These are phyloP conservation scores for Trichophyton simii DNA, from an alignment of 2,329 filamentous ascomycete species.

Conservation along the genomic window DNA sequence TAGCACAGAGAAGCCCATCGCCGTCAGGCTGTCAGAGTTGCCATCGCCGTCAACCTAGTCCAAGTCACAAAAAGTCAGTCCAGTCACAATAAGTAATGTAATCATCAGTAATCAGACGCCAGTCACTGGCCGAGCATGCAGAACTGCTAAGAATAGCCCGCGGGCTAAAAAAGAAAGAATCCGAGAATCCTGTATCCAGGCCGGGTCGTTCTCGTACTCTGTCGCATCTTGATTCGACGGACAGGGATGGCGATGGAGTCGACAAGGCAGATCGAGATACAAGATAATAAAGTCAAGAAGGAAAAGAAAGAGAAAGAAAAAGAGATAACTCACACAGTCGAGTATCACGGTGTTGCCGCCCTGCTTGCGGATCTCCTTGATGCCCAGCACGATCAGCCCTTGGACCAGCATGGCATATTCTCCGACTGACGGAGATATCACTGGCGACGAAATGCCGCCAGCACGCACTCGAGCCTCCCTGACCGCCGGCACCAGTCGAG, in stretches of 20 bases:
- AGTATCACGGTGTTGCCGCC: constrained; percentile 61
- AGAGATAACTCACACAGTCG: constrained; percentile 54
- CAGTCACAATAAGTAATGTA: too few species aligned
- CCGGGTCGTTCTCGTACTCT: neutral
- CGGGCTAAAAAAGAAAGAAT: neutral
- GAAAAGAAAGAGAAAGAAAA: neutral
- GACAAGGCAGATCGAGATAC: neutral
- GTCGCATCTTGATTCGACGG: neutral
- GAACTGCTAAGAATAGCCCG: too few species aligned
- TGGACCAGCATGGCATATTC: constrained; percentile 63
- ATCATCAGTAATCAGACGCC: too few species aligned
- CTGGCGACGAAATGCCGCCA: constrained; percentile 68
- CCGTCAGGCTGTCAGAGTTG: constrained; percentile 57
- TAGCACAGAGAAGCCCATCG: constrained; percentile 68
- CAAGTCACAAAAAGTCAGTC: neutral
- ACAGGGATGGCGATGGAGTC: neutral
- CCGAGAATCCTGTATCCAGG: neutral
- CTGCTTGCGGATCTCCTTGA: constrained; percentile 69
- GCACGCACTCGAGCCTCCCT: constrained; percentile 45
- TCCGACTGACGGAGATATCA: constrained; percentile 56
- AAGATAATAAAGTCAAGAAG: neutral
- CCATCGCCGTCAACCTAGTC: constrained; percentile 56
- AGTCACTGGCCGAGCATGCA: too few species aligned
- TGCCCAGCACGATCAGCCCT: constrained; percentile 65
- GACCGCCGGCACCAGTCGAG: constrained; percentile 57